Evolutionary conservation across 2,329 filamentous ascomycete species (phyloP), one percentile per base, ranked within the genome.

Genomic region (Hymenoscyphus linearis): DNA sequence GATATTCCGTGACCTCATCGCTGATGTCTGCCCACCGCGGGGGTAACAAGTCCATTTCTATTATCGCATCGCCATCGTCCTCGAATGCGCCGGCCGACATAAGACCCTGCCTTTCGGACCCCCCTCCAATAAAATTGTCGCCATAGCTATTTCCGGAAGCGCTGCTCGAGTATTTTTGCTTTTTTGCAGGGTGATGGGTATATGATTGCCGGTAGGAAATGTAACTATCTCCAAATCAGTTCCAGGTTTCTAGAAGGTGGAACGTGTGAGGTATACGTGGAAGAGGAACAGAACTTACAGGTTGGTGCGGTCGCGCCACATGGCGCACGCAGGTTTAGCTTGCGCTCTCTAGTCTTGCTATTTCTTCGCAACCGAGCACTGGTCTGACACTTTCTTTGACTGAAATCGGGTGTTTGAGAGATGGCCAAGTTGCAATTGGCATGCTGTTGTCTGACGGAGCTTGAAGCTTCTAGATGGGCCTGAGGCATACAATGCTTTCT

Each of bases 171-270:
- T 89, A 89, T 70, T 87, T 87, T 68, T 86, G 85, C 77, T 92
- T 91, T 78, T 96, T 93, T 64, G 87, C 85, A 59, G 95, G 95
- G 75, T 97, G 93, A 76, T 98, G 95, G 71, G 92, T 86, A 78
- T 97, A 98, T 71, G 93, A 98, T 80, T 99, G 95, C 72, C 95
- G 93, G 82, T 98, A 99, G 76, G 95, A 98, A 75, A 99, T 95
- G 76, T 96, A 99, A 75, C 93, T 96, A 12, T 73, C 50, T 61
- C 52, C 47, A 56, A 56, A 58, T 76, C 68, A 75, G 67, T 69
- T 69, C 64, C 60, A 37, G 64, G 65, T 16, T 34, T 31, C 31
- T 35, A 18, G 25, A 44, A 25, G 14, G 35, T 25, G 13, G 9
- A 14, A 18, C 6, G 16, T 26, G 34, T 66, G 62, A 66, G 61